phyloP scores from a whole-genome alignment of 805 yeast species.

The Candida patagonica region DNA sequence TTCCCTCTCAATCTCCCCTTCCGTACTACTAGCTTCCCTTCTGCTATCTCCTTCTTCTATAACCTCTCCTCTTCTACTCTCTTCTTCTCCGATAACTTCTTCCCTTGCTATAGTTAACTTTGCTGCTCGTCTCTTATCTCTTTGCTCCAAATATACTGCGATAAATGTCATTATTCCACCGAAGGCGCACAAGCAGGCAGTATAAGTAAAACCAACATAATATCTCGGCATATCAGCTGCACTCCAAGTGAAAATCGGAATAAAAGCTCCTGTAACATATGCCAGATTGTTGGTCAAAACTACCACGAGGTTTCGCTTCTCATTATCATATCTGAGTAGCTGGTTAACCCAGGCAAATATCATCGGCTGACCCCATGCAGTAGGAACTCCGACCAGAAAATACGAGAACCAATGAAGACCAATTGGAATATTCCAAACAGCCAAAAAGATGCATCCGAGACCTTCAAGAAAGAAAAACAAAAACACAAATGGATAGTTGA shows the following conservation, averaged over 20 bases:
- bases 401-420: constrained; percentile 45
- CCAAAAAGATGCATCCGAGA: constrained; percentile 35
- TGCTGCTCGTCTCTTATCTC: not conserved
- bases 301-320: constrained; percentile 30
- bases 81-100: no score
- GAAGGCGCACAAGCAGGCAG: constrained; percentile 9
- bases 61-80: no score
- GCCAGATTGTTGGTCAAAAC: constrained; percentile 39
- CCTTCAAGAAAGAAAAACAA: constrained; percentile 31
- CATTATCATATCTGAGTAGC: constrained; percentile 34
- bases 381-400: constrained; percentile 39
- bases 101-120: no score
- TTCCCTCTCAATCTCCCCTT: no score
- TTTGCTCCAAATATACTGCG: not conserved
- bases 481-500: constrained; percentile 31
- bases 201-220: constrained; percentile 19
- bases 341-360: constrained; percentile 50
- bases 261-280: constrained; percentile 44
- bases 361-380: constrained; percentile 46
- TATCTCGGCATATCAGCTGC: constrained; percentile 23
- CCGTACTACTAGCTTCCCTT: no score
- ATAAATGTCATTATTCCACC: not conserved
- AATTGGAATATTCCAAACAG: constrained; percentile 40
- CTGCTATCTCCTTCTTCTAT: no score
- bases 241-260: constrained; percentile 34